These are phyloP conservation scores for Clitopilus hobsonii DNA, from an alignment of 768 basidiomycete species.

Conservation along the genomic window DNA sequence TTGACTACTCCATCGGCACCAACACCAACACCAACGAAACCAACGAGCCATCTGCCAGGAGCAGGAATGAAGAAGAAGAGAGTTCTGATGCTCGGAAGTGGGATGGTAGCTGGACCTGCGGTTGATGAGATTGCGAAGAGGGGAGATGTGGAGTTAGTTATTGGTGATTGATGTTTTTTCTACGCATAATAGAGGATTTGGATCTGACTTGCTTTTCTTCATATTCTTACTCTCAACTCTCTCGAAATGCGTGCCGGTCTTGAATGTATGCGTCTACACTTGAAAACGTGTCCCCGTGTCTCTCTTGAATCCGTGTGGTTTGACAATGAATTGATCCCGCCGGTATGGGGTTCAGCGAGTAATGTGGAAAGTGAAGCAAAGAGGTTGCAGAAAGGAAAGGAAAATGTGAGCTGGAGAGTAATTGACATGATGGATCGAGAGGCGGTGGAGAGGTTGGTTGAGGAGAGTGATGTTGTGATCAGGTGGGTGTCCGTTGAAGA, in stretches of 20 bases:
- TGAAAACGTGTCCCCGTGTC: too few relatives aligned
- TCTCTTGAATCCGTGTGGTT: too few relatives aligned
- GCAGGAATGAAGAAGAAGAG: slow-evolving; percentile 43
- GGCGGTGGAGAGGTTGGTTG: slow-evolving; percentile 48
- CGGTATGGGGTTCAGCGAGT: too few relatives aligned
- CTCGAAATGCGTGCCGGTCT: too few relatives aligned
- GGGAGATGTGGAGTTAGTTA: slow-evolving; percentile 60
- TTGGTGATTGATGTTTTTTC: slow-evolving; percentile 52
- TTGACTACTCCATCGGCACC: too few relatives aligned
- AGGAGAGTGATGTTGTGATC: slow-evolving; percentile 72
- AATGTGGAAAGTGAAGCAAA: slow-evolving; percentile 62
- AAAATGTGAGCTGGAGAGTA: slow-evolving; percentile 49
- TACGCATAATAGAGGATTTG: slow-evolving; percentile 2
- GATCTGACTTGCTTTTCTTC: slow-evolving; percentile 7
- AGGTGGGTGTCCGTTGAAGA: too few relatives aligned
- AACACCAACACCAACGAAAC: neutral
- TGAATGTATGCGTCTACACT: too few relatives aligned
- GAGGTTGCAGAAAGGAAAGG: slow-evolving; percentile 35
- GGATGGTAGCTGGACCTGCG: slow-evolving; percentile 93
- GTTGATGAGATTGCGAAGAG: slow-evolving; percentile 67
- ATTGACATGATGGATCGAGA: slow-evolving; percentile 54
- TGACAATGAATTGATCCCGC: too few relatives aligned
- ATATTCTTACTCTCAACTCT: slow-evolving; percentile 4
- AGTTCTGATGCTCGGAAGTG: slow-evolving; percentile 82
- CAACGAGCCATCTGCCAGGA: slow-evolving; percentile 2